Evolutionary conservation across 1,139 yeast species (phyloP).

Genomic region (Kodamaea ohmeri): DNA sequence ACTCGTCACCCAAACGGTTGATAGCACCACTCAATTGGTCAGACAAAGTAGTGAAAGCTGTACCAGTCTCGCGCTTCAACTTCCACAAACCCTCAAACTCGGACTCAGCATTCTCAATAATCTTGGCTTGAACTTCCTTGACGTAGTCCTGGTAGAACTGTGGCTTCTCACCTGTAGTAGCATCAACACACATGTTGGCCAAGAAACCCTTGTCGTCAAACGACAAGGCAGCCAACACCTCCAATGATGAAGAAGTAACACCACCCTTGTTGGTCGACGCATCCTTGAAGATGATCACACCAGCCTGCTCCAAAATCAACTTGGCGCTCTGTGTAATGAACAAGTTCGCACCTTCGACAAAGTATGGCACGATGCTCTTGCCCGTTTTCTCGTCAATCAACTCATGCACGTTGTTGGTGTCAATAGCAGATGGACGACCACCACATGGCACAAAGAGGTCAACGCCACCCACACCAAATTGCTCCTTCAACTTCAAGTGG

Average conservation of each 20-base stretch:
- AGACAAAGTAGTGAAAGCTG: slow-evolving; percentile 73
- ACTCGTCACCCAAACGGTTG: slow-evolving; percentile 85
- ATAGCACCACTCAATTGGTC: slow-evolving; percentile 85
- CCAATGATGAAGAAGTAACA: slow-evolving; percentile 94
- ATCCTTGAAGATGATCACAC: slow-evolving; percentile 85
- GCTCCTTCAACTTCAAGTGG: slow-evolving; percentile 72
- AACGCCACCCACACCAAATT: slow-evolving; percentile 58
- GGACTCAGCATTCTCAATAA: slow-evolving; percentile 72
- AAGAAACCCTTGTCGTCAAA: slow-evolving; percentile 83
- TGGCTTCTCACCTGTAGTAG: slow-evolving; percentile 54
- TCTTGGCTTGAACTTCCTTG: slow-evolving; percentile 70
- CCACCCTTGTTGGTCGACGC: slow-evolving; percentile 99
- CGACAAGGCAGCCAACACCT: slow-evolving; percentile 91
- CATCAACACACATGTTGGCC: slow-evolving; percentile 68
- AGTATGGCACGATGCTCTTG: slow-evolving; percentile 74
- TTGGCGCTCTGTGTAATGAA: slow-evolving; percentile 95
- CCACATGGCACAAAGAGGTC: slow-evolving; percentile 96
- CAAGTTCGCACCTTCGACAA: slow-evolving; percentile 96
- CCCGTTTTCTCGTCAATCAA: slow-evolving; percentile 77
- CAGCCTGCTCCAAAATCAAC: slow-evolving; percentile 79
- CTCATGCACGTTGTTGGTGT: slow-evolving; percentile 73
- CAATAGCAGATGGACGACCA: slow-evolving; percentile 97
- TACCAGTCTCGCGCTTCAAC: slow-evolving; percentile 64
- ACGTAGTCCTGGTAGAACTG: slow-evolving; percentile 80
- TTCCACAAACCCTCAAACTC: slow-evolving; percentile 90